A percentile compares a stretch with the other conserved stretches of the same genome.
These are phyloP conservation scores for Aegle marmelos DNA, from an alignment of 345 rosid genomes.

Conservation along the genomic window DNA sequence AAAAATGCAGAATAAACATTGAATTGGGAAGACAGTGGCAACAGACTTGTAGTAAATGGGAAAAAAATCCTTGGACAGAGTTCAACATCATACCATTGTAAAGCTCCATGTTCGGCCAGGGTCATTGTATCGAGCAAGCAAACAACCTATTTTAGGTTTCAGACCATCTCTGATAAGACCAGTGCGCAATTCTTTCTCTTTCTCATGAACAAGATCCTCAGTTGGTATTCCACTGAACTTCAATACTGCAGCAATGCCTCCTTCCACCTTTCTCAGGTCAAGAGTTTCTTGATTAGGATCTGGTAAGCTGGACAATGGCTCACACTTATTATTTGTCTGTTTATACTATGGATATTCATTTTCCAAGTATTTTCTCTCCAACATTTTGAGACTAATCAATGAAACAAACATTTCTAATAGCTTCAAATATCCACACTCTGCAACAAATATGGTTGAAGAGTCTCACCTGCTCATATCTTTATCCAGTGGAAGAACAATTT, in stretches of 20 bases:
- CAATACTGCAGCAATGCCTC: slow-evolving; percentile 66
- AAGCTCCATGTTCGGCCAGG: slow-evolving; percentile 77
- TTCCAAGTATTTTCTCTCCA: not conserved
- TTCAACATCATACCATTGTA: slow-evolving; percentile 47
- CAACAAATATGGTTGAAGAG: not conserved
- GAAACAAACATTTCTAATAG: not conserved
- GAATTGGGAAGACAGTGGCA: not conserved
- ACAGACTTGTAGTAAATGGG: not conserved
- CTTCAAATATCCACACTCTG: not conserved
- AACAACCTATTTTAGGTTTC: slow-evolving; percentile 58
- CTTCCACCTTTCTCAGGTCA: slow-evolving; percentile 63
- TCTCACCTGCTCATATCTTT: slow-evolving; percentile 64
- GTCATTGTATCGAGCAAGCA: slow-evolving; percentile 91
- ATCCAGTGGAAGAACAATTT: slow-evolving; percentile 70
- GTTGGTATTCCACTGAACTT: slow-evolving; percentile 87
- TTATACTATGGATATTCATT: not conserved
- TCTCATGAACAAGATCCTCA: slow-evolving; percentile 50
- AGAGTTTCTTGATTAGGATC: slow-evolving; percentile 57
- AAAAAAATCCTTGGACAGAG: not conserved
- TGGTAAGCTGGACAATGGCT: slow-evolving; percentile 55
- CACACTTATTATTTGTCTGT: not conserved
- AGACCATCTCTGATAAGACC: slow-evolving; percentile 60
- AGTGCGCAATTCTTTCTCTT: slow-evolving; percentile 59
- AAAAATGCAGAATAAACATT: not conserved
- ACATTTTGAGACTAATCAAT: not conserved